Evolutionary conservation across 2,329 filamentous ascomycete genomes (phyloP), one percentile per base, ranked within the genome.

Genomic region (Aspergillus sp.): DNA sequence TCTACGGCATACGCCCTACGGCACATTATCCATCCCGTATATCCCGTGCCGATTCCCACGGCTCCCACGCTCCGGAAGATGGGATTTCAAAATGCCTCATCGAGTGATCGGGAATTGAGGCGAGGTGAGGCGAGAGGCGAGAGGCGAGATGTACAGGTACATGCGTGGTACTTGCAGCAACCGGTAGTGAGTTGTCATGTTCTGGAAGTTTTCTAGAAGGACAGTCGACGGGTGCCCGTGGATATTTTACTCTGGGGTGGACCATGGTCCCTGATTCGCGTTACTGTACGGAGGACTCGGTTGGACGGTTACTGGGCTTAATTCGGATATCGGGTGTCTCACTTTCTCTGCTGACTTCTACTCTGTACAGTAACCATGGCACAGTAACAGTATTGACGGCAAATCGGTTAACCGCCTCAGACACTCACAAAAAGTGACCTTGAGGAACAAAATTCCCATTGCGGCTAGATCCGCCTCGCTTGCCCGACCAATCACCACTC

Each of bases 171-270:
- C 35, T 19, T 19, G 35, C 13, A 38, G 35, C 19, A 38, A 19
- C n/a, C n/a, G 3, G 35, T 38, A 15, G 9, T 38, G 35, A 15
- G 35, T 17, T 15, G 35, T 19, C 19, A 38, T 38, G 53, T 66
- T 66, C 63, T 61, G 52, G 61, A 61, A 46, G 57, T 61, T 54
- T 66, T 66, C 63, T 65, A 65, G 63, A 66, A 66, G 3, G 5
- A 7, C n/a, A 5, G 19, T 39, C 19, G 37, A 39, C 22, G 37
- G 7, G 7, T 39, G 12, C 3, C 15, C 19, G 10, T 20, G 25
- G 25, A 27, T 27, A 27, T 27, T 27, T 27, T 7, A 25, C 23
- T 7, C 23, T 25, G 23, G 23, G 23, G 10, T 30, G 25, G 25
- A 30, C 25, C 25, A 30, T 30, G 33, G 33, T 37, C 33, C 33